These are phyloP conservation scores for Monosporascus sp. DNA, from an alignment of 2,329 filamentous ascomycete species.

Conservation along the genomic window DNA sequence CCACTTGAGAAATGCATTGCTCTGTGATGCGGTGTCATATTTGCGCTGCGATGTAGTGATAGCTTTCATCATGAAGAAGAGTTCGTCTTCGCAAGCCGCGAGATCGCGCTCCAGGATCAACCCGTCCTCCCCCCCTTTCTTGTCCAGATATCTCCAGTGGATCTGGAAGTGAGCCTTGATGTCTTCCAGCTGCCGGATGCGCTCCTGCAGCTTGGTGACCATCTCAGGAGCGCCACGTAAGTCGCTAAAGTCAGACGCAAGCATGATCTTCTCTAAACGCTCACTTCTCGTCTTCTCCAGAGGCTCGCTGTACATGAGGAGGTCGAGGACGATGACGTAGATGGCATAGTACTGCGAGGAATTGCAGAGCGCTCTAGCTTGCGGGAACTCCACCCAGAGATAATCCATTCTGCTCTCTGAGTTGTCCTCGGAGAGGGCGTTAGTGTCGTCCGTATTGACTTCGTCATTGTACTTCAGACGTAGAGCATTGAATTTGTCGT, in stretches of 20 bases:
- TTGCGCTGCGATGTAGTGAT: slow-evolving; percentile 95
- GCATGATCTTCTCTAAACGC: slow-evolving; percentile 95
- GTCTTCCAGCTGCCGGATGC: slow-evolving; percentile 88
- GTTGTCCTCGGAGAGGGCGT: slow-evolving; percentile 47
- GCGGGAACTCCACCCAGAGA: slow-evolving; percentile 93
- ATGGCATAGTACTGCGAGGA: slow-evolving; percentile 96
- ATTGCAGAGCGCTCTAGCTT: slow-evolving; percentile 90
- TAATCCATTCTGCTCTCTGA: slow-evolving; percentile 85
- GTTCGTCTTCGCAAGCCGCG: slow-evolving; percentile 84
- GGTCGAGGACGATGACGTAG: slow-evolving; percentile 95
- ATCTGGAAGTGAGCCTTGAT: slow-evolving; percentile 97
- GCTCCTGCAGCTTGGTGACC: slow-evolving; percentile 84
- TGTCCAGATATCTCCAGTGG: slow-evolving; percentile 80
- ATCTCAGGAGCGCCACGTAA: slow-evolving; percentile 88
- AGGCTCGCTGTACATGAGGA: slow-evolving; percentile 93
- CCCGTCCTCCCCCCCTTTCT: slow-evolving; percentile 85
- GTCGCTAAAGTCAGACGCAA: slow-evolving; percentile 97
- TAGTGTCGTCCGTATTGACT: slow-evolving; percentile 61
- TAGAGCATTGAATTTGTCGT: slow-evolving; percentile 97
- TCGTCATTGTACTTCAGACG: slow-evolving; percentile 97
- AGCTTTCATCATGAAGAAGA: slow-evolving; percentile 99
- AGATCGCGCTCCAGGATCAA: slow-evolving; percentile 86
- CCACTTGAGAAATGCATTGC: slow-evolving; percentile 80
- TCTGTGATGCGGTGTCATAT: slow-evolving; percentile 66
- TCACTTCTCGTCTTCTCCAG: slow-evolving; percentile 96